A percentile compares a stretch with the other conserved stretches of the same genome.
Evolutionary conservation across 768 basidiomycete genomes (phyloP).

Genomic region (Tylopilus intermedius): DNA sequence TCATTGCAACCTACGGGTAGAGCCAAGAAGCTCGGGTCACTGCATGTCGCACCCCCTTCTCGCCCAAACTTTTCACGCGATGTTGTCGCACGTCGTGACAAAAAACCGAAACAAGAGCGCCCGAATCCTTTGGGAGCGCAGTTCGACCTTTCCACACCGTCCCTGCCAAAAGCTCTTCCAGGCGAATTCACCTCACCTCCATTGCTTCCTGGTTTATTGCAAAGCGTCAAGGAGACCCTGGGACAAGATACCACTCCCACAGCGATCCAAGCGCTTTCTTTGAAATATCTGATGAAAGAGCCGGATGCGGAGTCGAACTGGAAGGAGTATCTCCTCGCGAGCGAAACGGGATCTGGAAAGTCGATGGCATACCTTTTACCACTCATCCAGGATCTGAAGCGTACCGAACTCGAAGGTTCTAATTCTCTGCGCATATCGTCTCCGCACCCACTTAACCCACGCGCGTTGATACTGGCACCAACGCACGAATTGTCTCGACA

Average conservation of each 20-base stretch:
- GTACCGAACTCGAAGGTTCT: constrained; percentile 41
- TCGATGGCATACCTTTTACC: constrained; percentile 88
- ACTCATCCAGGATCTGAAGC: constrained; percentile 72
- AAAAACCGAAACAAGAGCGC: constrained; percentile 4
- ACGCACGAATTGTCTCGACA: constrained; percentile 89
- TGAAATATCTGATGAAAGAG: constrained; percentile 55
- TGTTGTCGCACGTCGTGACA: constrained; percentile 16
- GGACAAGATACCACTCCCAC: constrained; percentile 59
- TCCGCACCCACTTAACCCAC: constrained; percentile 48
- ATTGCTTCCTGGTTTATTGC: constrained; percentile 58
- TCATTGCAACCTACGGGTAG: constrained; percentile 26
- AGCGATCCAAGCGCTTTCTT: constrained; percentile 70
- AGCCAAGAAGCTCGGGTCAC: constrained; percentile 23
- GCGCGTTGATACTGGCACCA: constrained; percentile 77
- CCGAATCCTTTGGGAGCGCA: constrained; percentile 31
- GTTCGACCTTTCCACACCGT: constrained; percentile 32
- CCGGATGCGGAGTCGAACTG: constrained; percentile 11
- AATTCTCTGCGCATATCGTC: constrained; percentile 6
- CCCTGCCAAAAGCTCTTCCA: constrained; percentile 29
- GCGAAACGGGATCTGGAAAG: constrained; percentile 90
- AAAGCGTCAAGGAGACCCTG: constrained; percentile 52
- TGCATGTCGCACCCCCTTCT: constrained; percentile 22
- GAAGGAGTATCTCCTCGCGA: constrained; percentile 64
- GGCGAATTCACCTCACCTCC: constrained; percentile 60
- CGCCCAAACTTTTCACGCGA: constrained; percentile 19